Base-by-base conservation (phyloP, 768 basidiomycete genomes). In the Panaeolus cyanescens region DNA sequence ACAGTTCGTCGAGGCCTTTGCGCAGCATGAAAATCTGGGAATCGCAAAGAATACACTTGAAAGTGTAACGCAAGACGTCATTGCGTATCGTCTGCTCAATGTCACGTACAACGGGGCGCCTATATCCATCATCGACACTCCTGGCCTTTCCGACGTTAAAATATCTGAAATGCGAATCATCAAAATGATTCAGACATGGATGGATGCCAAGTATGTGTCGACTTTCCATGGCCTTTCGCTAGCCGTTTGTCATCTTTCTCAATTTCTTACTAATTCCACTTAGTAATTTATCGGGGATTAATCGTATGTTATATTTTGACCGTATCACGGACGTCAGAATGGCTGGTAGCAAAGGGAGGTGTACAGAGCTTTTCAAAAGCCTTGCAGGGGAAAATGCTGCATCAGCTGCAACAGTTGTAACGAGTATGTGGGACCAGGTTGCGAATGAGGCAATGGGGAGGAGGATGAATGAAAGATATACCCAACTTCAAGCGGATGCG, bases 91-190 rank as follows among this genome's bases (percentile, higher is more conserved):
- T 1, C 13, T 50, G 6, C 22, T 50, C 9, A 50, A 50, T n/a
- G 45, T 50, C 45, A 50, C 45, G 5, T 50, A 50, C 45, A 50
- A 50, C 12, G 45, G 45, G 2, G 45, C 45, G 22, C 45, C 45
- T 12, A 50, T 50, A 22, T 50, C 45, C 4, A 22, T 50, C 13
- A 50, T 50, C 45, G 45, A 50, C 15, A 50, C 45, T 3, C 45
- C 45, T 28, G 45, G 45, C 2, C 45, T 50, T 4, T 50, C 45
- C 1, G 45, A 50, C 45, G 6, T 50, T 12, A 50, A 50, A 28
- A 50, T 50, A 50, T 50, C 45, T 10, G 45, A 50, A 50, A 50
- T 50, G 45, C 45, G 45, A 30, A 50, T 50, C 7, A n/a, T 50
- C 22, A 25, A 50, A 4, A 50, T 50, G 45, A 50, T 50, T 50